Evolutionary conservation across 2,329 filamentous ascomycete genomes (phyloP).

Genomic region (Phaeosphaeriaceae sp.): DNA sequence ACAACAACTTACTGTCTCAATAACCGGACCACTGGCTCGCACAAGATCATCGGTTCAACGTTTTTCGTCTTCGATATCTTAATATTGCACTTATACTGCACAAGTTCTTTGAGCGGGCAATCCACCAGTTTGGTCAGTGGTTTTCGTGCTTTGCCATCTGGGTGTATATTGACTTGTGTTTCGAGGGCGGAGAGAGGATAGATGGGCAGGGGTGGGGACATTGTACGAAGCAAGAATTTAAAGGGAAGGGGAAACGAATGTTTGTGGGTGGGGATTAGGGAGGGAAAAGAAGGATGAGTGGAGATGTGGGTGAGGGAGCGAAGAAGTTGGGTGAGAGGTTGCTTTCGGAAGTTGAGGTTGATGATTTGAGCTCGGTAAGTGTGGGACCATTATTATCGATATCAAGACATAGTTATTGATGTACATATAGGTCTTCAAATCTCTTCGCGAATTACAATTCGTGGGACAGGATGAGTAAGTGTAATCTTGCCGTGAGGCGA

Average conservation of each 20-base stretch:
- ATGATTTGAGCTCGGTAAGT: constrained; percentile 38
- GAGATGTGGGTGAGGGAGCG: constrained; percentile 35
- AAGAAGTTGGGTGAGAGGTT: constrained; percentile 60
- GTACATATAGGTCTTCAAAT: constrained; percentile 48
- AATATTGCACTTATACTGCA: constrained; percentile 68
- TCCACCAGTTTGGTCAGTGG: constrained; percentile 58
- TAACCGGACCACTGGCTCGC: constrained; percentile 63
- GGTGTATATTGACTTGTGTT: constrained; percentile 58
- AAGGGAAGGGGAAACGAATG: constrained; percentile 4
- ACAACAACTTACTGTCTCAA: constrained; percentile 61
- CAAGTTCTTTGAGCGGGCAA: constrained; percentile 64
- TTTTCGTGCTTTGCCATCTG: constrained; percentile 60
- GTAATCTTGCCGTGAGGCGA: background rate
- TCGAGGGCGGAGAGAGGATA: constrained; percentile 61
- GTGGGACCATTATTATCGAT: background rate
- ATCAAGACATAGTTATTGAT: constrained; percentile 1
- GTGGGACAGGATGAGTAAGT: constrained; percentile 15
- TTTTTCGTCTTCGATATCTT: constrained; percentile 45
- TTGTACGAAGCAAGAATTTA: constrained; percentile 32
- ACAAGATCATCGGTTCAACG: constrained; percentile 54
- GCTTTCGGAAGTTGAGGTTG: constrained; percentile 49
- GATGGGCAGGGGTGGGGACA: constrained; percentile 63
- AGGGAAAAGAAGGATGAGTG: constrained; percentile 21
- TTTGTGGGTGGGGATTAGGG: constrained; percentile 2
- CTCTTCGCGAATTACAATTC: constrained; percentile 38